These are phyloP conservation scores for Hordeum vulgare DNA, from an alignment of 176 grass and related monocot species.

Conservation along the genomic window DNA sequence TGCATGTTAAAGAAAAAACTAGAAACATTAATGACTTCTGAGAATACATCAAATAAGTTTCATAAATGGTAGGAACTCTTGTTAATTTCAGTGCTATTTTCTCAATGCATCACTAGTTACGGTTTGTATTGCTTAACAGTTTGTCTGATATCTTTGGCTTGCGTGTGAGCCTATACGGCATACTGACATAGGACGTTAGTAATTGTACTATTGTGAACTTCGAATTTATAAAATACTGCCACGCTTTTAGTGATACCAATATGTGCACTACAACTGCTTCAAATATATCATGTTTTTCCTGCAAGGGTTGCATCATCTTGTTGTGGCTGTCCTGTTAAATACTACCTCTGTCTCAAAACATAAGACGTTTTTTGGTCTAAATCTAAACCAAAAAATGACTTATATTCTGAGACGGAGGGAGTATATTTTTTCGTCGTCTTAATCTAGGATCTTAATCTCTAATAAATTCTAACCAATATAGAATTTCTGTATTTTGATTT, in stretches of 20 bases:
- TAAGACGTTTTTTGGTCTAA: too few species aligned
- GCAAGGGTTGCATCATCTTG: constrained; percentile 4
- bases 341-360: too few species aligned
- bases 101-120: background rate
- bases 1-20: background rate
- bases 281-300: background rate
- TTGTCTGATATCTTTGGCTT: background rate
- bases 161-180: background rate
- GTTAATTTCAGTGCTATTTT: constrained; percentile 1
- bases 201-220: background rate
- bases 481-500: background rate
- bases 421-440: background rate
- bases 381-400: too few species aligned
- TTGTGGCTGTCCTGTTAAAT: background rate
- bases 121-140: background rate
- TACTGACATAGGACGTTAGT: background rate
- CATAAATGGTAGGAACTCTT: background rate
- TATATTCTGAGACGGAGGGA: too few species aligned
- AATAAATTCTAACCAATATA: background rate
- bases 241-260: background rate
- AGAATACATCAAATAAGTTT: too few species aligned
- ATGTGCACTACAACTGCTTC: background rate
- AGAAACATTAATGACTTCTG: background rate
- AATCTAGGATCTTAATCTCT: constrained; percentile 1
- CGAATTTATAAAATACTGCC: background rate